Base-by-base conservation (phyloP, 805 yeast genomes). In the Candida xiaguanensis region DNA sequence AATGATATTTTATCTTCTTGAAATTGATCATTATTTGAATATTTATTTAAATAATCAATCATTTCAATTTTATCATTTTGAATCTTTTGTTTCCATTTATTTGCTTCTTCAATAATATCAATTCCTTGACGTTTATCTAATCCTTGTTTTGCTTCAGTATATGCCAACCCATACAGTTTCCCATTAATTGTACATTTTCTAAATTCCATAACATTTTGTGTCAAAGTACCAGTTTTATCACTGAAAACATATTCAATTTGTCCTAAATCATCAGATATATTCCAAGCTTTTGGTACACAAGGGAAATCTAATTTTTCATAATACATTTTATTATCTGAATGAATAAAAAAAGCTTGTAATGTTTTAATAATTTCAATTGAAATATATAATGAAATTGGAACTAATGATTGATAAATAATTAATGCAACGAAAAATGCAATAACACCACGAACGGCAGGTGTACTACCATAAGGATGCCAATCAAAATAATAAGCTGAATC, bases 121-220 rank as follows among this genome's bases (percentile, higher is more conserved):
- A 77, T 47, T 3, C 91, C 91, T 22, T 67, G 62, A 35, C 91
- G 65, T 51, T 80, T 82, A 48, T 80, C 77, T 49, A 78, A 68
- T 19, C 93, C 93, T 31, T 80, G 80, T 58, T 78, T 72, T 1
- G 90, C 89, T 51, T 85, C 90, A 3, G 91, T 84, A 56, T 82
- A 84, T 0, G 91, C 88, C 27, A 74, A 63, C 8, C 91, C 93
- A 49, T 85, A 85, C 0, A 82, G 57, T 28, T 72, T 72, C 19
- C 87, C 85, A 39, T 74, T 77, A 42, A 85, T 72, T 4, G 88
- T 75, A 56, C 89, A 82, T 54, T 85, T 85, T 44, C 79, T 78
- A 63, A 84, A 85, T 54, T 83, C 88, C 95, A 85, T 85, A 18
- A 82, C 78, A 52, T 85, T 85, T 59, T 85, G 91, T 5, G 95